Base-by-base conservation (phyloP, 2,329 filamentous ascomycete genomes). In the Ascochyta fabae region DNA sequence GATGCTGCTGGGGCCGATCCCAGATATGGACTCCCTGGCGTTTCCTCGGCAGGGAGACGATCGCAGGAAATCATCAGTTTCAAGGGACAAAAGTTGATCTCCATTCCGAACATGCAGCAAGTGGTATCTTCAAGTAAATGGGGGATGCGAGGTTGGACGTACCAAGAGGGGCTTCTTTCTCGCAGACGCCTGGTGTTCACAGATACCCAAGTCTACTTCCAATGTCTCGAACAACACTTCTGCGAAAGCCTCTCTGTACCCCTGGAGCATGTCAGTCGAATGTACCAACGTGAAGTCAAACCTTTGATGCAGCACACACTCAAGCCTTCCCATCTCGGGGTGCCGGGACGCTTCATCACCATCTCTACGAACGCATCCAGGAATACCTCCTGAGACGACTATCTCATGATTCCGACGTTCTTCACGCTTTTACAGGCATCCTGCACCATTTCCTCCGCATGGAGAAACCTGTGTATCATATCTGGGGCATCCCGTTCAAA, bases 101-200 rank as follows among this genome's bases (percentile, higher is more conserved):
- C 36, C 4, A n/a, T 48, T 13, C 27, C 26, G 1, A 27, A 44
- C 15, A 29, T 39, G 36, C 22, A n/a, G 3, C 19, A 29, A 10
- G 40, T 31, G 13, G 31, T 73, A 10, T 45, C 50, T 4, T 42
- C 50, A 10, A 73, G 72, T 5, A 65, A 52, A 24, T 77, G 75
- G 71, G 75, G 73, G 49, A 66, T 62, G 1, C 66, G 77, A 35
- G 75, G 71, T 0, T 78, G 75, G 75, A 77, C 75, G 4, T 77
- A 77, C 48, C 75, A 77, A 56, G 75, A 78, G 56, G 59, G 71
- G 12, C 62, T 78, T 24, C 68, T 77, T 1, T 75, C 76, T 1
- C 52, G 65, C 8, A 61, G 75, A 6, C 74, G 72, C 45, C 62
- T 78, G 1, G 69, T 77, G 12, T 78, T 78, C 29, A 70, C 70